Percentiles rank a stretch among this genome's conserved stretches.
phyloP scores from a whole-genome alignment of 768 basidiomycete genomes.

The Tulasnella sp. region DNA sequence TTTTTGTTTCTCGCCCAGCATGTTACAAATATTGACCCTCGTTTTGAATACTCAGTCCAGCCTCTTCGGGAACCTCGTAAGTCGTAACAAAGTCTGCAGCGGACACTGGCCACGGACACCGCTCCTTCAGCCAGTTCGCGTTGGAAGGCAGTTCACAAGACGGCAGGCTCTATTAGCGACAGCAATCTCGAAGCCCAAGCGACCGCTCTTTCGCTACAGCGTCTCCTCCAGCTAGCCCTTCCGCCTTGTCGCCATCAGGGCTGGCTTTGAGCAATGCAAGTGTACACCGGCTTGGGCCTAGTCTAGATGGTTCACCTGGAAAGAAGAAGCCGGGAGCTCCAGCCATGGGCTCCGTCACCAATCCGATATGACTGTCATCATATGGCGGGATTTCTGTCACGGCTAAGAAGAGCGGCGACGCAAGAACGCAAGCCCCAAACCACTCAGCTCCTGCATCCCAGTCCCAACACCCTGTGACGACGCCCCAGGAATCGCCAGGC shows the following conservation, averaged over 20 bases:
- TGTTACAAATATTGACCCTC: slow-evolving; percentile 39
- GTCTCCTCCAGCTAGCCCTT: slow-evolving; percentile 18
- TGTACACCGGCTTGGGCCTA: neutral
- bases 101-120: neutral
- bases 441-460: slow-evolving; percentile 17
- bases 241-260: slow-evolving; percentile 23
- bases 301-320: slow-evolving; percentile 26
- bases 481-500: too few relatives aligned
- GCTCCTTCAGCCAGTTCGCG: neutral
- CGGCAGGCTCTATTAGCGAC: slow-evolving; percentile 15
- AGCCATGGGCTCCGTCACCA: slow-evolving; percentile 56
- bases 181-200: slow-evolving; percentile 13
- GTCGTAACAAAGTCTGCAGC: neutral
- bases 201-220: slow-evolving; percentile 18
- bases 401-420: slow-evolving; percentile 27
- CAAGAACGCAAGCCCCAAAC: slow-evolving; percentile 49
- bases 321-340: slow-evolving; percentile 24
- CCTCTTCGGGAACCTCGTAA: slow-evolving; percentile 3
- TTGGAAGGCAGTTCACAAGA: slow-evolving; percentile 11
- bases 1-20: neutral
- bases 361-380: slow-evolving; percentile 45
- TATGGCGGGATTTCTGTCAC: slow-evolving; percentile 20
- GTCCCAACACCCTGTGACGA: too few relatives aligned
- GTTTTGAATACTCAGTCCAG: slow-evolving; percentile 82
- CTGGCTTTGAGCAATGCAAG: slow-evolving; percentile 12